Evolutionary conservation across 2,329 filamentous ascomycete genomes (phyloP).

Genomic region (Penicillium sp.): DNA sequence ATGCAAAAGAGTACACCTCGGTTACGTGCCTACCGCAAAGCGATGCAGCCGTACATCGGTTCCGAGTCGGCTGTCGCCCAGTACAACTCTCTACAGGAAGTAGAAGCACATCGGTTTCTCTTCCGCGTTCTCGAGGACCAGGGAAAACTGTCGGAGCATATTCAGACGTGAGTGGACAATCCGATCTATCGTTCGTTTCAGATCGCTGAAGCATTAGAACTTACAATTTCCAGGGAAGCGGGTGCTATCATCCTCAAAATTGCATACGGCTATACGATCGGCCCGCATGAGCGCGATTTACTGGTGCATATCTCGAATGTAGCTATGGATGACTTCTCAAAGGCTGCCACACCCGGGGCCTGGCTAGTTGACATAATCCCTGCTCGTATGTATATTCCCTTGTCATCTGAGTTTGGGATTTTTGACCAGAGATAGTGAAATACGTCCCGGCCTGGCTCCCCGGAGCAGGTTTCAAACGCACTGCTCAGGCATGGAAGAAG

Average conservation of each 20-base stretch:
- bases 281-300: slow-evolving; percentile 40
- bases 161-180: slow-evolving; percentile 39
- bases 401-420: neutral
- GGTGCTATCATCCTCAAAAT: slow-evolving; percentile 45
- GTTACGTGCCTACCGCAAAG: slow-evolving; percentile 46
- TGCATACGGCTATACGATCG: slow-evolving; percentile 47
- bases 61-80: slow-evolving; percentile 39
- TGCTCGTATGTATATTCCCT: slow-evolving; percentile 31
- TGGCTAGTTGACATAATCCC: slow-evolving; percentile 49
- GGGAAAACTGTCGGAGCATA: slow-evolving; percentile 39
- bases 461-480: slow-evolving; percentile 45
- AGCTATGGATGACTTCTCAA: slow-evolving; percentile 42
- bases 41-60: slow-evolving; percentile 46
- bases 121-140: slow-evolving; percentile 43
- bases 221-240: slow-evolving; percentile 30
- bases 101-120: slow-evolving; percentile 46
- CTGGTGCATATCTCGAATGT: slow-evolving; percentile 43
- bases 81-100: slow-evolving; percentile 45
- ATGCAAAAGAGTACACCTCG: slow-evolving; percentile 37
- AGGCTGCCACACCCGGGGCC: slow-evolving; percentile 41
- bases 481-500: slow-evolving; percentile 37
- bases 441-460: slow-evolving; percentile 47
- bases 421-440: slow-evolving; percentile 25
- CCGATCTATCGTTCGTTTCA: neutral
- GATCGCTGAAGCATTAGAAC: neutral